phyloP scores from a whole-genome alignment of 371 early-diverging fungal species.

The Actinomortierella ambigua region DNA sequence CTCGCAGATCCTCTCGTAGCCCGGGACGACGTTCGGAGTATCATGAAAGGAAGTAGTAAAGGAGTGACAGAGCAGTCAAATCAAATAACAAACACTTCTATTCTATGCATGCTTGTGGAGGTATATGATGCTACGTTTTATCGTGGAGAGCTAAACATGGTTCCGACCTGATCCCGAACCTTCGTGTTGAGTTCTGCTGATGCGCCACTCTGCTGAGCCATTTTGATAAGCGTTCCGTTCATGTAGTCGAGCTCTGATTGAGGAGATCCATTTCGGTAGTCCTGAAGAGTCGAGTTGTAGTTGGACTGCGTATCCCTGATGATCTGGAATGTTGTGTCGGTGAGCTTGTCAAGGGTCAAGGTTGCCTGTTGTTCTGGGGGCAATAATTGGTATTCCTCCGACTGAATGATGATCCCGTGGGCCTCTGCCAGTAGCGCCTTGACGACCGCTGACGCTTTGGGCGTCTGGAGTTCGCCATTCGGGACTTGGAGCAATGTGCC shows the following conservation, averaged over 20 bases:
- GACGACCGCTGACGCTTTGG: slow-evolving; percentile 18
- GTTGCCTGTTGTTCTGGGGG: slow-evolving; percentile 11
- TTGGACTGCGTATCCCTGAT: slow-evolving; percentile 21
- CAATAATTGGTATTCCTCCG: slow-evolving; percentile 12
- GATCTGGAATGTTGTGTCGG: slow-evolving; percentile 24
- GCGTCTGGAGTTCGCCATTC: slow-evolving; percentile 17
- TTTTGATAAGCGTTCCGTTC: slow-evolving; percentile 39
- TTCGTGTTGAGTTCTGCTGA: too few species aligned
- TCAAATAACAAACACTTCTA: too few species aligned
- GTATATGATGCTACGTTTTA: too few species aligned
- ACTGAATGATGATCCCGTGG: slow-evolving; percentile 20
- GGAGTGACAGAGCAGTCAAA: too few species aligned
- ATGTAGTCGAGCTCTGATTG: slow-evolving; percentile 41
- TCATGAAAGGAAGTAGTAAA: too few species aligned
- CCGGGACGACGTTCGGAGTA: too few species aligned
- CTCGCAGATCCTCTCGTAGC: too few species aligned
- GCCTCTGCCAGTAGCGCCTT: slow-evolving; percentile 27
- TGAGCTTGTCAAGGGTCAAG: slow-evolving; percentile 26
- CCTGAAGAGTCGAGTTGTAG: slow-evolving; percentile 35
- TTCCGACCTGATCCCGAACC: too few species aligned
- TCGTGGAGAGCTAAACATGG: too few species aligned
- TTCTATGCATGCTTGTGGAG: too few species aligned
- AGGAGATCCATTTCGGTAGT: slow-evolving; percentile 26
- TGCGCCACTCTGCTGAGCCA: slow-evolving; percentile 19
- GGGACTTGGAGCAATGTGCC: slow-evolving; percentile 25